Evolutionary conservation across 495 filamentous ascomycete genomes (phyloP).

Genomic region (Neurospora terricola): DNA sequence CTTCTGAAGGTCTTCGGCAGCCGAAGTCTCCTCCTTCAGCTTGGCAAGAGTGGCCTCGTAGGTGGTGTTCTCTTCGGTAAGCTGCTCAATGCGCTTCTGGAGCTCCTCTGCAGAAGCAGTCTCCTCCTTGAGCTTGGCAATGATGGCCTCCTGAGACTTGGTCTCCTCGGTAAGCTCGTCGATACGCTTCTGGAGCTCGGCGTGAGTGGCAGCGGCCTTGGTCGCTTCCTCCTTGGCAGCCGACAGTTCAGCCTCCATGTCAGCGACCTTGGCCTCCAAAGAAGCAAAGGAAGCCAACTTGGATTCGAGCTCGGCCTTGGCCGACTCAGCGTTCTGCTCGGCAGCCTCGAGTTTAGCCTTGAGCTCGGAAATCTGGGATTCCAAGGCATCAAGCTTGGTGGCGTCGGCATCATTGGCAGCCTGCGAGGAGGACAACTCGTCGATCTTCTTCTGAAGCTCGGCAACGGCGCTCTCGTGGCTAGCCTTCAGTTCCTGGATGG

Average conservation of each 20-base stretch:
- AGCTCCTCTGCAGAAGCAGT: slow-evolving; percentile 29
- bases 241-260: slow-evolving; percentile 26
- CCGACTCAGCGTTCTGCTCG: slow-evolving; percentile 24
- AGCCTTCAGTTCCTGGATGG: slow-evolving; percentile 30
- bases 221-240: slow-evolving; percentile 30
- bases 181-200: slow-evolving; percentile 31
- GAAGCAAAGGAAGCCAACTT: slow-evolving; percentile 22
- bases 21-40: slow-evolving; percentile 36
- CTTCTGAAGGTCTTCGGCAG: slow-evolving; percentile 28
- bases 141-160: slow-evolving; percentile 31
- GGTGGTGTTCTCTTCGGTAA: slow-evolving; percentile 27
- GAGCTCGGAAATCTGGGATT: slow-evolving; percentile 33
- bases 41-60: slow-evolving; percentile 34
- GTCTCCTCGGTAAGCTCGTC: slow-evolving; percentile 29
- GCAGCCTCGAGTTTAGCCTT: slow-evolving; percentile 25
- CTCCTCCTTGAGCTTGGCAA: slow-evolving; percentile 38
- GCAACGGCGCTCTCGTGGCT: slow-evolving; percentile 27
- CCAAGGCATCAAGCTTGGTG: slow-evolving; percentile 27
- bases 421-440: slow-evolving; percentile 28
- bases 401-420: slow-evolving; percentile 16
- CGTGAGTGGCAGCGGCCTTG: slow-evolving; percentile 24
- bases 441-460: slow-evolving; percentile 35
- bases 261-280: slow-evolving; percentile 26
- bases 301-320: slow-evolving; percentile 29
- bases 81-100: slow-evolving; percentile 29